Base-by-base conservation (phyloP, 2,329 filamentous ascomycete species). In the Claviceps arundinis region DNA sequence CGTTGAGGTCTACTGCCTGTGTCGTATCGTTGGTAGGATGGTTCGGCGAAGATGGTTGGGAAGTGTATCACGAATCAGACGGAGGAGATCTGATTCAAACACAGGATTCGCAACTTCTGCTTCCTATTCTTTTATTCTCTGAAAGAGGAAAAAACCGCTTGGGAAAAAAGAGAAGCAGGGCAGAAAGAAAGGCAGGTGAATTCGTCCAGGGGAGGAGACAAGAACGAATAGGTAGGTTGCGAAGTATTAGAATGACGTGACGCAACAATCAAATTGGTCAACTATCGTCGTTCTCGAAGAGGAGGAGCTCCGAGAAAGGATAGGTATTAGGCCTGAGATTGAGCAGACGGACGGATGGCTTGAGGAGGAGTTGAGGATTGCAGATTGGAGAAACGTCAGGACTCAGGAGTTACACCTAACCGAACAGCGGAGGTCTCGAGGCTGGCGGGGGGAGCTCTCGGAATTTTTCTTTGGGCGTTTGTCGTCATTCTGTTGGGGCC, bases 401-500 rank as follows among this genome's bases (percentile, higher is more conserved):
- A 38, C 47, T 37, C 5, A 41, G 41, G 8, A 38, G 50, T 37
- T 30, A 44, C 19, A 16, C 14, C 37, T n/a, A n/a, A 50, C 19
- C 26, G 43, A 6, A 6, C 22, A 24, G 42, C 17, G 34, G 17
- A 51, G 16, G 26, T 52, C 40, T 46, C 8, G 37, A 44, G 37
- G 41, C 17, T 42, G 41, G 51, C 30, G 6, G 43, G 42, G 41
- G 47, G 37, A 45, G 19, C 43, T 46, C 24, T 30, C 14, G 16
- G 30, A 43, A 46, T 37, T 43, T 44, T 46, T 52, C 41, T 54
- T 54, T 50, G 37, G 19, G 34, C n/a, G 41, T 34, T 51, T 52
- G 50, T 48, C 53, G 52, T 49, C 44, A 53, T 51, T 53, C 53
- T 55, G 53, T 55, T 55, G 51, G 53, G 53, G 51, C 41, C 48